Evolutionary conservation across 2,329 filamentous ascomycete genomes (phyloP).

Genomic region (Coniella lustricola): DNA sequence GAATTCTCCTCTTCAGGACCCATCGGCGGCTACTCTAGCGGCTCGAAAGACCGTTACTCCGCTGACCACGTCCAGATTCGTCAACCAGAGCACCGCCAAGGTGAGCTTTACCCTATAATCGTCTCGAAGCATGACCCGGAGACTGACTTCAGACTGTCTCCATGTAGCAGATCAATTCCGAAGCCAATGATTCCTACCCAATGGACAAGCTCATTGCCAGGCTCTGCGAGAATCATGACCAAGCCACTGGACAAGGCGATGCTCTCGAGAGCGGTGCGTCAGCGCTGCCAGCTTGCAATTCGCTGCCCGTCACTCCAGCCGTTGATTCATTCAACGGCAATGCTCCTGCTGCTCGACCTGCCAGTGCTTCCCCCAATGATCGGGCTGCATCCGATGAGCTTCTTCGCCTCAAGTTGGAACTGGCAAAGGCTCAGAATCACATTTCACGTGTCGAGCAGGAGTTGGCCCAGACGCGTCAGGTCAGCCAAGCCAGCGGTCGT

Average conservation of each 20-base stretch:
- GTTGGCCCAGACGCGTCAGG: constrained; percentile 56
- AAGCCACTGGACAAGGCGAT: constrained; percentile 51
- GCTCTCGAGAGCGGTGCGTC: constrained; percentile 57
- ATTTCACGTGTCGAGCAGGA: constrained; percentile 68
- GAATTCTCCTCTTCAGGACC: constrained; percentile 13
- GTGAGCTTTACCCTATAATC: constrained; percentile 27
- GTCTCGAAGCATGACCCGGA: not conserved
- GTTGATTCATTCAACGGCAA: constrained; percentile 44
- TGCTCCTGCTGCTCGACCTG: constrained; percentile 43
- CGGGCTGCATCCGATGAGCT: constrained; percentile 49
- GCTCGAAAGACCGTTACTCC: constrained; percentile 39
- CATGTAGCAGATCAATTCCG: constrained; percentile 39
- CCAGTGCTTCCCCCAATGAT: constrained; percentile 43
- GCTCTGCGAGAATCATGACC: constrained; percentile 14
- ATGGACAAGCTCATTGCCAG: constrained; percentile 68
- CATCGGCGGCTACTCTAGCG: constrained; percentile 1
- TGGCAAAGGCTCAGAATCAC: constrained; percentile 62
- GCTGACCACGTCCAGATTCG: constrained; percentile 47
- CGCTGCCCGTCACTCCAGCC: constrained; percentile 56
- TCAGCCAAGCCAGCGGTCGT: constrained; percentile 52
- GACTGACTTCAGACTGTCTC: constrained; percentile 12
- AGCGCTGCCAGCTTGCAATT: constrained; percentile 48
- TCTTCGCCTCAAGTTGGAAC: constrained; percentile 60
- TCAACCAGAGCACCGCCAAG: constrained; percentile 48
- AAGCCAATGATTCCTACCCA: constrained; percentile 38